Conservation (phyloP, 345 rosid genomes). For the Litchi chinensis region DNA sequence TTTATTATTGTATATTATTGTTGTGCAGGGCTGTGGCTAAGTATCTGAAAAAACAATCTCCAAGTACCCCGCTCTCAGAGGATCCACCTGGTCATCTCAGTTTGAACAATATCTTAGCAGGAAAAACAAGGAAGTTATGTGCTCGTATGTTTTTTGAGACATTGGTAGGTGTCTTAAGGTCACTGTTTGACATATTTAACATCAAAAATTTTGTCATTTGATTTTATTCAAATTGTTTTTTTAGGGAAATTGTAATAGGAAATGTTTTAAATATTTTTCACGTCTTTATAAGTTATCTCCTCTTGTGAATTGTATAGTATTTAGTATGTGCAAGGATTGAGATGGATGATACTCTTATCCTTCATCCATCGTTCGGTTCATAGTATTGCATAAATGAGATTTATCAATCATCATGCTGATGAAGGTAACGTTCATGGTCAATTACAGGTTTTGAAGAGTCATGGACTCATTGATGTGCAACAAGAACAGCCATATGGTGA, state of each 20-base stretch:
- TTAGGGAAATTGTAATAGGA: neutral
- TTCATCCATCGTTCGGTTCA: neutral
- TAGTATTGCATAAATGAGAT: no score
- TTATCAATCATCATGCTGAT: no score
- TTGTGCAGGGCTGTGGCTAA: slow-evolving; percentile 74
- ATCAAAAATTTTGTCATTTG: neutral
- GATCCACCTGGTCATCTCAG: slow-evolving; percentile 46
- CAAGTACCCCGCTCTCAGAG: slow-evolving; percentile 36
- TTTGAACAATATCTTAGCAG: slow-evolving; percentile 63
- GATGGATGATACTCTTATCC: neutral
- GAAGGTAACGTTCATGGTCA: slow-evolving; percentile 10
- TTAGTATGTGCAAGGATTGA: neutral
- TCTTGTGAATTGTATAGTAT: neutral
- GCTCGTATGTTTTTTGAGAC: slow-evolving; percentile 94
- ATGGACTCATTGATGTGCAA: slow-evolving; percentile 62
- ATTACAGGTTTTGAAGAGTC: slow-evolving; percentile 77
- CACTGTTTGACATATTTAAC: neutral
- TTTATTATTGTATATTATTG: neutral
- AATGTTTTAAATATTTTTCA: neutral
- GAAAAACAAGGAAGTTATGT: slow-evolving; percentile 68
- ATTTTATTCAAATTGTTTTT: neutral
- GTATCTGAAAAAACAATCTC: slow-evolving; percentile 56
- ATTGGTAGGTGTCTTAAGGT: slow-evolving; percentile 44
- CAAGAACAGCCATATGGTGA: slow-evolving; percentile 72
- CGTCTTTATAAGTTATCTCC: neutral